These are phyloP conservation scores for Aphelidium insulamus DNA, from an alignment of 371 early-diverging fungal genomes.

Conservation along the genomic window DNA sequence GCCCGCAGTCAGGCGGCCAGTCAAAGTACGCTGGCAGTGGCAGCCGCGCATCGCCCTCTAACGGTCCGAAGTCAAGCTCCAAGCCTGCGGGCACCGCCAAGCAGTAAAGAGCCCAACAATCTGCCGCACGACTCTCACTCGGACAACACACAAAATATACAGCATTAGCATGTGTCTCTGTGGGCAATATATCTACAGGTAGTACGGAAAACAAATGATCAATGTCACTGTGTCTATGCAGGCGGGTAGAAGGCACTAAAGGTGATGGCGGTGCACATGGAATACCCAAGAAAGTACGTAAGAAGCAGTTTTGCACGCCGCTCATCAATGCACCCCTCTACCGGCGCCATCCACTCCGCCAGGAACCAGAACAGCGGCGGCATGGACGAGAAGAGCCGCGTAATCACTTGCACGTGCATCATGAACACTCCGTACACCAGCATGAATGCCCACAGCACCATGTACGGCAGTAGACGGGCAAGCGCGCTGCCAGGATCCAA, in stretches of 20 bases:
- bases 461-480: constrained; percentile 19
- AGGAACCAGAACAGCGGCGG: constrained; percentile 65
- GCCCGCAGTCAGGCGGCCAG: constrained; percentile 8
- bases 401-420: constrained; percentile 80
- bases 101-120: constrained; percentile 6
- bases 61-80: constrained; percentile 2
- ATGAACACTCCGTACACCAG: constrained; percentile 29
- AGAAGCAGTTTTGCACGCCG: no score
- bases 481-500: background rate
- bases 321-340: background rate
- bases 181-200: no score
- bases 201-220: no score
- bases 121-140: no score
- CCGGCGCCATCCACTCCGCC: constrained; percentile 15
- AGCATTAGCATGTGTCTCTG: no score
- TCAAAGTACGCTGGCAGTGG: constrained; percentile 9
- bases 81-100: constrained; percentile 6
- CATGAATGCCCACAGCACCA: constrained; percentile 43
- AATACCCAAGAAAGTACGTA: no score
- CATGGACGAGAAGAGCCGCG: constrained; percentile 57
- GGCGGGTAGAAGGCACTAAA: no score
- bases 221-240: no score
- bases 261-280: no score
- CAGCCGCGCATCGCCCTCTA: constrained; percentile 9
- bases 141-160: no score